phyloP scores from a whole-genome alignment of 345 rosid species.

The Dovyalis caffra region DNA sequence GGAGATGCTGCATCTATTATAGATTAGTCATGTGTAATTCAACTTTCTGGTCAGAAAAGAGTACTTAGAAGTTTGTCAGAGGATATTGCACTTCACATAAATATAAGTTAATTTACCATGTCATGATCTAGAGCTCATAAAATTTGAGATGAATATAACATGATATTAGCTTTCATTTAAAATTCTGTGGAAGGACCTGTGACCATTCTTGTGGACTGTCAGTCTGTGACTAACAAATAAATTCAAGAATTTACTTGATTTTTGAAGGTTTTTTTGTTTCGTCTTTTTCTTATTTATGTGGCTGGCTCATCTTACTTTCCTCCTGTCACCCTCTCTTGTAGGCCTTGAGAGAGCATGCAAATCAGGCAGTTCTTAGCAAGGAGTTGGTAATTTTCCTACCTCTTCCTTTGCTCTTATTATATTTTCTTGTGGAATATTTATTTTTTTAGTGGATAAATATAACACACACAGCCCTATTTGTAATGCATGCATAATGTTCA shows the following conservation, averaged over 20 bases:
- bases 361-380: slow-evolving; percentile 79
- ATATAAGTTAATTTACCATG: background rate
- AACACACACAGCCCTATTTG: too few species aligned
- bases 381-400: slow-evolving; percentile 50
- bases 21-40: background rate
- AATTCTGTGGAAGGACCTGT: too few species aligned
- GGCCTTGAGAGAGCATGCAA: slow-evolving; percentile 54
- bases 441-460: background rate
- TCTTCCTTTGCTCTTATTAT: background rate
- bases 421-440: background rate
- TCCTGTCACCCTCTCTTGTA: slow-evolving; percentile 19
- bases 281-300: background rate
- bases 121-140: background rate
- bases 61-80: background rate
- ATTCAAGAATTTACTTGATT: too few species aligned
- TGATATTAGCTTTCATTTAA: too few species aligned
- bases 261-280: background rate
- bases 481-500: too few species aligned
- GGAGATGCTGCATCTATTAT: background rate
- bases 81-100: background rate
- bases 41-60: background rate
- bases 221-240: too few species aligned
- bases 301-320: slow-evolving; percentile 13
- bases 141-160: too few species aligned
- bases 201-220: too few species aligned